Evolutionary conservation across 2,329 filamentous ascomycete genomes (phyloP).

Genomic region (Colletotrichum shisoi): DNA sequence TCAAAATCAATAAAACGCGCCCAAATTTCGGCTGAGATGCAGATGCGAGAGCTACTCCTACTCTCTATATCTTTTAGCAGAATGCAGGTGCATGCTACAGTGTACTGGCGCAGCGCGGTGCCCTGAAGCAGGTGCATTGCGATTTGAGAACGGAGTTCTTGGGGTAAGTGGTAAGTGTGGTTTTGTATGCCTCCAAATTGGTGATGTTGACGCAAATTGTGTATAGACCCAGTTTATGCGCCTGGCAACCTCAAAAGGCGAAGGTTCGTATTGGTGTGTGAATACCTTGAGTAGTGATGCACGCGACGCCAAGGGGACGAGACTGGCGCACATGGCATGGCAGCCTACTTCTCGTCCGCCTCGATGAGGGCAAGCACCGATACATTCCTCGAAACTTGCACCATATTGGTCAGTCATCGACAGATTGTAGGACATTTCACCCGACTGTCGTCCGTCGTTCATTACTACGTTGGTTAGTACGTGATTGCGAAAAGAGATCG

Average conservation of each 20-base stretch:
- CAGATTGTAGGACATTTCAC: not conserved
- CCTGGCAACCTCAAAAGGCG: too few species aligned
- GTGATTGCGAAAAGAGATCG: too few species aligned
- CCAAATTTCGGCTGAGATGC: slow-evolving; percentile 1
- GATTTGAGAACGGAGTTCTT: not conserved
- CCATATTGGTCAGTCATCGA: not conserved
- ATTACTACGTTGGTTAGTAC: not conserved
- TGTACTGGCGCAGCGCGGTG: not conserved
- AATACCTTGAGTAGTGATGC: too few species aligned
- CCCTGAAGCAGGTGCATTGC: not conserved
- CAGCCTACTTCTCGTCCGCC: too few species aligned
- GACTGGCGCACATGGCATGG: too few species aligned
- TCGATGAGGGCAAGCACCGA: too few species aligned
- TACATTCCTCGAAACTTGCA: not conserved
- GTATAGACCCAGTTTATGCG: too few species aligned
- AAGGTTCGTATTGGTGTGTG: too few species aligned
- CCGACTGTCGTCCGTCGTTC: not conserved
- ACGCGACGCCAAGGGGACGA: too few species aligned
- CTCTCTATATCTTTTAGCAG: not conserved
- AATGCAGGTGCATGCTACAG: not conserved
- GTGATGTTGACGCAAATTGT: too few species aligned
- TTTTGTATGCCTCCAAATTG: too few species aligned
- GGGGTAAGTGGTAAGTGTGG: too few species aligned
- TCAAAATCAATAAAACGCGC: not conserved
- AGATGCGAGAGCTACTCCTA: not conserved